phyloP scores from a whole-genome alignment of 176 grass and related monocot species.

The Rhynchospora tenuis region DNA sequence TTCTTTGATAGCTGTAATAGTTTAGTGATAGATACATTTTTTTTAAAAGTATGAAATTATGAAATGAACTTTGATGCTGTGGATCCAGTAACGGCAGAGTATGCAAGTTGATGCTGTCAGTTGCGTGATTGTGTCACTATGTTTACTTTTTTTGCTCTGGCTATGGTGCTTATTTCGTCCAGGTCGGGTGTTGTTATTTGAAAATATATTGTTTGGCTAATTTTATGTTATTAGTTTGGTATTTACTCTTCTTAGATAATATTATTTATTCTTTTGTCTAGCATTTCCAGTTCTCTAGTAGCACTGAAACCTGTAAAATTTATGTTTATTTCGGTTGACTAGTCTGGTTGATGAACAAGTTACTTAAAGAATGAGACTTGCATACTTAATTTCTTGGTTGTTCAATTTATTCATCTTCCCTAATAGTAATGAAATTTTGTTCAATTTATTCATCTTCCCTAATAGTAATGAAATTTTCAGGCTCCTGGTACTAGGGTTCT shows the following conservation, averaged over 20 bases:
- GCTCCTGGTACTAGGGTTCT: conserved; percentile 63
- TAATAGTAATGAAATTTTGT: background rate
- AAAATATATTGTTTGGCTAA: background rate
- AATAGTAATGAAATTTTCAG: conserved; percentile 22
- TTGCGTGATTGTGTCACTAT: background rate
- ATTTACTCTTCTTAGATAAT: background rate
- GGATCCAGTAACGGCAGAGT: background rate
- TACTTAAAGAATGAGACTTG: background rate
- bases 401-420: background rate
- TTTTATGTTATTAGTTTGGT: background rate
- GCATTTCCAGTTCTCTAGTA: background rate
- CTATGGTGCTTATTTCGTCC: no score
- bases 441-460: background rate
- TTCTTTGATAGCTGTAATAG: background rate
- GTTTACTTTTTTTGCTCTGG: no score
- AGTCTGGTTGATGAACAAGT: background rate
- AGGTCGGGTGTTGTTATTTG: no score
- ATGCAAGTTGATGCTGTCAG: background rate
- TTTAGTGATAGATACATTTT: no score
- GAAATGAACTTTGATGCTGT: no score
- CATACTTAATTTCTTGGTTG: background rate
- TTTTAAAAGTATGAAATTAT: no score
- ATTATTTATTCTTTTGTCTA: background rate
- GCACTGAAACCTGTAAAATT: background rate
- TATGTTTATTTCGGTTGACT: background rate